Conservation (phyloP, 2,329 filamentous ascomycete species). For the Aspergillus viridinutans region DNA sequence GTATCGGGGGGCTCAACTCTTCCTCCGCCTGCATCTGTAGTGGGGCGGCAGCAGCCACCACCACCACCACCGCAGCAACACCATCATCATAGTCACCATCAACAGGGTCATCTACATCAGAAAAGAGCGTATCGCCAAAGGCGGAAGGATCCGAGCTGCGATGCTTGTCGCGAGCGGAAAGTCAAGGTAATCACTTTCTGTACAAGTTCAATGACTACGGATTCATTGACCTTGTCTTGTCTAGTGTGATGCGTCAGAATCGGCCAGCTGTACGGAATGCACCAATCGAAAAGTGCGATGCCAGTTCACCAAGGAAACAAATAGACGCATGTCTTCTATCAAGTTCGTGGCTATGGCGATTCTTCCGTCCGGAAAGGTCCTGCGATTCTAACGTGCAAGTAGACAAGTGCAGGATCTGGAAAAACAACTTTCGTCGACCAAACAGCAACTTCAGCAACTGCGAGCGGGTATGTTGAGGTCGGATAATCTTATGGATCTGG, state of each 20-base stretch:
- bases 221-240: conserved; percentile 2
- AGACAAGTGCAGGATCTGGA: conserved; percentile 93
- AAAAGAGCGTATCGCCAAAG: conserved; percentile 93
- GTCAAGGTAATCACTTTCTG: conserved; percentile 50
- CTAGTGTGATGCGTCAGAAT: conserved; percentile 91
- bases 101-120: conserved; percentile 64
- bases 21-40: conserved; percentile 34
- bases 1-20: conserved; percentile 32
- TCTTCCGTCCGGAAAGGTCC: not conserved
- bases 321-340: conserved; percentile 96
- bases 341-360: conserved; percentile 54
- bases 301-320: conserved; percentile 98
- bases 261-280: conserved; percentile 93
- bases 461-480: conserved; percentile 58
- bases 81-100: conserved; percentile 33
- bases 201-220: not conserved
- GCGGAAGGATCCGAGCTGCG: conserved; percentile 94
- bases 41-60: conserved; percentile 47
- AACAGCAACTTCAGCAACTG: conserved; percentile 72
- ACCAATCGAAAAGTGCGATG: conserved; percentile 95
- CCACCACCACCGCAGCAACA: not conserved
- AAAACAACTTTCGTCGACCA: conserved; percentile 77
- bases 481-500: conserved; percentile 43
- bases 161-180: conserved; percentile 84
- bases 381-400: conserved; percentile 16